These are phyloP conservation scores for Suillus subalutaceus DNA, from an alignment of 768 basidiomycete species.

Conservation along the genomic window DNA sequence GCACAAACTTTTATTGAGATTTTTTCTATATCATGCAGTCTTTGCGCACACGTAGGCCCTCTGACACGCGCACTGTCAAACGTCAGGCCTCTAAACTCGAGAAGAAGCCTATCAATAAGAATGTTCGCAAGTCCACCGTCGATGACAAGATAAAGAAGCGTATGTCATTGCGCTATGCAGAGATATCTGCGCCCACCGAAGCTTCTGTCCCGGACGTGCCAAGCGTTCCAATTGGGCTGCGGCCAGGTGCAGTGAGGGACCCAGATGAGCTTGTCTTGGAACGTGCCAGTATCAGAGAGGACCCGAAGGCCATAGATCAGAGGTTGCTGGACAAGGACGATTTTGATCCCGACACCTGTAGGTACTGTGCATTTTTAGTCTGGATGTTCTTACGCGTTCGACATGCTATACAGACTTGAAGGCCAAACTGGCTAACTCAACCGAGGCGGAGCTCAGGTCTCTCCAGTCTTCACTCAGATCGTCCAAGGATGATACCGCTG, in stretches of 20 bases:
- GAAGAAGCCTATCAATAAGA: conserved; percentile 35
- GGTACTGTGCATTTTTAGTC: conserved; percentile 33
- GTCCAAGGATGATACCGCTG: conserved; percentile 71
- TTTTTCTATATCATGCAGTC: conserved; percentile 48
- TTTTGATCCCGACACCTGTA: conserved; percentile 90
- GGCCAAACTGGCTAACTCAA: conserved; percentile 86
- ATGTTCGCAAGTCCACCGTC: conserved; percentile 50
- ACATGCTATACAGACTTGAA: conserved; percentile 60
- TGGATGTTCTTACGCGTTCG: conserved; percentile 6
- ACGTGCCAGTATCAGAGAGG: conserved; percentile 46
- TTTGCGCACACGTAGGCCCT: conserved; percentile 54
- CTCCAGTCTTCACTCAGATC: conserved; percentile 76
- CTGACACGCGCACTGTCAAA: conserved; percentile 44
- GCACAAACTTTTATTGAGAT: neutral
- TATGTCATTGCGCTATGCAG: conserved; percentile 93
- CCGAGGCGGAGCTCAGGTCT: conserved; percentile 75
- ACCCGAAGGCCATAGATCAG: conserved; percentile 61
- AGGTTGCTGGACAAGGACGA: conserved; percentile 71
- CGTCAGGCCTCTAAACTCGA: conserved; percentile 33
- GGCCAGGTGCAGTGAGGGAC: conserved; percentile 38
- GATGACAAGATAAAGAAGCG: conserved; percentile 97
- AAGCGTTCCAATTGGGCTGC: conserved; percentile 49
- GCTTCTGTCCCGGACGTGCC: conserved; percentile 59
- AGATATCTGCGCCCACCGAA: conserved; percentile 74
- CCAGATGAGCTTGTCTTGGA: conserved; percentile 54